A percentile compares a stretch with the other conserved stretches of the same genome.
Evolutionary conservation across 2,329 filamentous ascomycete species (phyloP).

Genomic region (Aspergillus ochraceus): DNA sequence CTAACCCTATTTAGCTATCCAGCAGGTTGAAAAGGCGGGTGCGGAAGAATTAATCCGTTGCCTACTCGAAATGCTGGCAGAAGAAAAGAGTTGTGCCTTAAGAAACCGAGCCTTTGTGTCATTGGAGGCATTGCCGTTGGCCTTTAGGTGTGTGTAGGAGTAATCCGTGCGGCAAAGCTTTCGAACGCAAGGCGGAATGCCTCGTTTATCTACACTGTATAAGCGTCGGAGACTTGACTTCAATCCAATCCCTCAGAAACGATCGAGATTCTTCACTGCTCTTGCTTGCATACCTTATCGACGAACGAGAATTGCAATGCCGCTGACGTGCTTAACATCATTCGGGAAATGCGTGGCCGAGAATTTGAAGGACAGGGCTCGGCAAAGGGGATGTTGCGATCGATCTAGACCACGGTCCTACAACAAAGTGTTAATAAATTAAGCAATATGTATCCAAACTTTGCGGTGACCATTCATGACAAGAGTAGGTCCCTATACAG

Average conservation of each 20-base stretch:
- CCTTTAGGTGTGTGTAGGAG: background rate
- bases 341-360: constrained; percentile 10
- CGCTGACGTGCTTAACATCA: constrained; percentile 7
- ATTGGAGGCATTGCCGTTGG: no score
- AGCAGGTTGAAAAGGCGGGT: no score
- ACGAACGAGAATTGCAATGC: constrained; percentile 6
- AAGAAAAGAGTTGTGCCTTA: no score
- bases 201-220: no score
- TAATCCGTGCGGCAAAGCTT: background rate
- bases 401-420: constrained; percentile 20
- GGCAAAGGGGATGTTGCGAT: constrained; percentile 21
- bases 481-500: background rate
- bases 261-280: constrained; percentile 11
- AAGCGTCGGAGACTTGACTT: constrained; percentile 8
- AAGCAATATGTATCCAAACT: constrained; percentile 22
- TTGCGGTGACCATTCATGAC: background rate
- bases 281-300: constrained; percentile 10
- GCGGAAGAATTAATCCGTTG: no score
- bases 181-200: background rate
- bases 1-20: no score
- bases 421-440: constrained; percentile 12
- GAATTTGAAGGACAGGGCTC: constrained; percentile 8
- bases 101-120: no score
- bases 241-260: constrained; percentile 13
- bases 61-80: no score